Conservation (phyloP, 2,329 filamentous ascomycete genomes). For the Pyrenophora teres region DNA sequence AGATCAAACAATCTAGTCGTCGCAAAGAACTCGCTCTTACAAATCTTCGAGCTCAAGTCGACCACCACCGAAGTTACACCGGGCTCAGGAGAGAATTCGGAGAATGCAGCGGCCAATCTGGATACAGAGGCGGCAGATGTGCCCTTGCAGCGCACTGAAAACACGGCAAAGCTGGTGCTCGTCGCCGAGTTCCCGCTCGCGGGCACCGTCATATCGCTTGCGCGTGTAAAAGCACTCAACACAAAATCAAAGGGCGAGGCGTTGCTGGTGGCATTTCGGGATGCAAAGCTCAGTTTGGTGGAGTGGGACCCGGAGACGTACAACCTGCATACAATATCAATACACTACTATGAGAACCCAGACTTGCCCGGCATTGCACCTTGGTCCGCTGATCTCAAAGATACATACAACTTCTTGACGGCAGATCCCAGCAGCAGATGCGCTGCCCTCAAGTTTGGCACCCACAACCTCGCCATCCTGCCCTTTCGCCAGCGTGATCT, state of each 20-base stretch:
- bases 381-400: constrained; percentile 76
- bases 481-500: constrained; percentile 88
- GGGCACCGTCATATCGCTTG: constrained; percentile 82
- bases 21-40: constrained; percentile 88
- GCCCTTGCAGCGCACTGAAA: constrained; percentile 63
- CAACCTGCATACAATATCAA: constrained; percentile 83
- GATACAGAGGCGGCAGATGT: constrained; percentile 59
- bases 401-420: constrained; percentile 79
- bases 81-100: constrained; percentile 49
- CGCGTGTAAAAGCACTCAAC: constrained; percentile 72
- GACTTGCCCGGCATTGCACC: constrained; percentile 76
- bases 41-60: constrained; percentile 79
- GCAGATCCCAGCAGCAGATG: constrained; percentile 92
- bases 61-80: constrained; percentile 64
- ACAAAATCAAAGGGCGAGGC: constrained; percentile 82
- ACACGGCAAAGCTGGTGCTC: constrained; percentile 78
- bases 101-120: constrained; percentile 36
- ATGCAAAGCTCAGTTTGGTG: constrained; percentile 89
- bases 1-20: constrained; percentile 84
- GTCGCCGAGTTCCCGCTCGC: constrained; percentile 82
- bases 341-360: constrained; percentile 98
- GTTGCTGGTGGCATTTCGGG: constrained; percentile 80
- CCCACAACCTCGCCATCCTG: constrained; percentile 86
- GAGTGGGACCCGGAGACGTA: constrained; percentile 88
- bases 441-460: constrained; percentile 90